Conservation (phyloP, 179 eudicot species). For the Actinidia chinensis region DNA sequence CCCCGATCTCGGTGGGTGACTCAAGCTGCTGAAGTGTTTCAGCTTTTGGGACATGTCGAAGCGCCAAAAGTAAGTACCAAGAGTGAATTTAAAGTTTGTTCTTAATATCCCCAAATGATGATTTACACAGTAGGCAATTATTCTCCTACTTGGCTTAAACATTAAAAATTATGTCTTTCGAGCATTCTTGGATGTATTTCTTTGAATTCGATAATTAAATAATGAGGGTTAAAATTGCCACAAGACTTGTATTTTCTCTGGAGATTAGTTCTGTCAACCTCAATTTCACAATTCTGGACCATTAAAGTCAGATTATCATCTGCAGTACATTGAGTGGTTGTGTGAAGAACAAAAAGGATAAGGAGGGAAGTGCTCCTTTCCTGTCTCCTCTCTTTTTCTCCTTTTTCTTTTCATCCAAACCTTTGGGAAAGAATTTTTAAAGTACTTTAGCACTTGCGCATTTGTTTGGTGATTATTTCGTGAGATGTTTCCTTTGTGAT, state of each 20-base stretch:
- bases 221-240: too few species aligned
- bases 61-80: conserved; percentile 70
- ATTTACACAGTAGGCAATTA: neutral
- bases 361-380: neutral
- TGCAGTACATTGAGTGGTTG: neutral
- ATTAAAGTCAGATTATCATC: neutral
- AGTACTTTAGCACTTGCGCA: neutral
- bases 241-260: too few species aligned
- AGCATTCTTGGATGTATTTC: too few species aligned
- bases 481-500: too few species aligned
- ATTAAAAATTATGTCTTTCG: too few species aligned
- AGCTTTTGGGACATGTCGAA: conserved; percentile 68
- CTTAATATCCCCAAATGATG: neutral
- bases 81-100: neutral
- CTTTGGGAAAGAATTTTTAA: neutral
- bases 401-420: neutral
- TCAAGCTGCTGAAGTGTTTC: conserved; percentile 95
- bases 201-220: too few species aligned
- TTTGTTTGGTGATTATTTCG: too few species aligned
- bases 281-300: neutral
- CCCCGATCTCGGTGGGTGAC: conserved; percentile 29
- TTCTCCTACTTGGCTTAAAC: neutral
- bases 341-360: neutral
- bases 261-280: neutral
- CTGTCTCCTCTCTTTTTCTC: neutral